Conservation (phyloP, 148 eudicot species). For the Nepenthes gracilis region DNA sequence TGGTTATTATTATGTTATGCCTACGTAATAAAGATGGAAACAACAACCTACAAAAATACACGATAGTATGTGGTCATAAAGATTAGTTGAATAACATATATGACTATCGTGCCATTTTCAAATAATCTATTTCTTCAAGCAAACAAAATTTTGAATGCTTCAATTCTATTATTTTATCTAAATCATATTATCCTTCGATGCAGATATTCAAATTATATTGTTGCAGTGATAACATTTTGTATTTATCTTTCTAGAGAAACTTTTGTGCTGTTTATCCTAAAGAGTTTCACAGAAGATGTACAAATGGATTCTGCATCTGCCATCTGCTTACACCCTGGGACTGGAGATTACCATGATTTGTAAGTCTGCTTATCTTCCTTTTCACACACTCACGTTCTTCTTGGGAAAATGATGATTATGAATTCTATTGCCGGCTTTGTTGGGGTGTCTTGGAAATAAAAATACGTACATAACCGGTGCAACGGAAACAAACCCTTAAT, state of each 20-base stretch:
- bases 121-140: too few relatives aligned
- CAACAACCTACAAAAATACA: too few relatives aligned
- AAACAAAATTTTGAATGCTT: too few relatives aligned
- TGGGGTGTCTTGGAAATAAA: too few relatives aligned
- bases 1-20: too few relatives aligned
- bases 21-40: too few relatives aligned
- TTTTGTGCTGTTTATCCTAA: conserved; percentile 50
- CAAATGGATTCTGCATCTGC: conserved; percentile 36
- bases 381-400: background rate
- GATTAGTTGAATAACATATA: too few relatives aligned
- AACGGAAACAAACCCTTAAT: too few relatives aligned
- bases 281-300: conserved; percentile 50
- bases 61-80: too few relatives aligned
- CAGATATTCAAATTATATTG: background rate
- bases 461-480: too few relatives aligned
- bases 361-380: conserved; percentile 21
- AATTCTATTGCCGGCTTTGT: too few relatives aligned
- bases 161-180: background rate
- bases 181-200: background rate
- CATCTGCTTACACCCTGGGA: conserved; percentile 59
- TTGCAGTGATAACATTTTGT: background rate
- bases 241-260: conserved; percentile 26
- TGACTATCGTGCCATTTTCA: too few relatives aligned
- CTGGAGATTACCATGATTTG: conserved; percentile 73
- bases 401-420: background rate